Evolutionary conservation across 1,139 yeast genomes (phyloP).

Genomic region (Scheffersomyces illinoinensis): DNA sequence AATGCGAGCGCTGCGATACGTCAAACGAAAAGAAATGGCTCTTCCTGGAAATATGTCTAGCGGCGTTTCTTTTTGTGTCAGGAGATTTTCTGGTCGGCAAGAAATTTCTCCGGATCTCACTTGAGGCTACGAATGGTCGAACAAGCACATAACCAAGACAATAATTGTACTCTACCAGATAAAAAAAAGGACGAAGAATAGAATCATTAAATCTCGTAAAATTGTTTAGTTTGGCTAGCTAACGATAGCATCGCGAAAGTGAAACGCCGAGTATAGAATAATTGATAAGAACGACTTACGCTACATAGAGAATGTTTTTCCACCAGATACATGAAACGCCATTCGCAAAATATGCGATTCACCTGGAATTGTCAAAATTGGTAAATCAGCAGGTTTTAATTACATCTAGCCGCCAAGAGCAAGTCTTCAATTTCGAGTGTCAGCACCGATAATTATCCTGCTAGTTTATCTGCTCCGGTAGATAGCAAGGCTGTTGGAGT

Average conservation of each 20-base stretch:
- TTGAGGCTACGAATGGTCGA: not conserved
- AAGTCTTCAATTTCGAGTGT: not conserved
- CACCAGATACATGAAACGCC: not conserved
- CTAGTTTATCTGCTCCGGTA: not conserved
- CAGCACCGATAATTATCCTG: not conserved
- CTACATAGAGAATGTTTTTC: not conserved
- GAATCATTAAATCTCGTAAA: not conserved
- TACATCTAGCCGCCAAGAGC: not conserved
- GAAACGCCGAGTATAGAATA: not conserved
- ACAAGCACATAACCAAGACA: not conserved
- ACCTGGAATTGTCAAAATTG: not conserved
- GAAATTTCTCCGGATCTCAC: not conserved
- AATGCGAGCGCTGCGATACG: not conserved
- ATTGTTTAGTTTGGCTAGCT: not conserved
- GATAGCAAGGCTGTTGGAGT: not conserved
- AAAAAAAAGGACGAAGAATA: not conserved
- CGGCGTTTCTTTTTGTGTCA: not conserved
- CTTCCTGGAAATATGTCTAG: not conserved
- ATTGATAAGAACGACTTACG: not conserved
- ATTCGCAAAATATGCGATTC: not conserved
- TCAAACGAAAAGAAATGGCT: not conserved
- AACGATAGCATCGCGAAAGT: not conserved
- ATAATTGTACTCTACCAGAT: not conserved
- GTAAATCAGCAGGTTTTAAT: not conserved
- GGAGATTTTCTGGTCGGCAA: not conserved